Conservation (phyloP, 805 yeast species). For the Spathaspora arborariae region DNA sequence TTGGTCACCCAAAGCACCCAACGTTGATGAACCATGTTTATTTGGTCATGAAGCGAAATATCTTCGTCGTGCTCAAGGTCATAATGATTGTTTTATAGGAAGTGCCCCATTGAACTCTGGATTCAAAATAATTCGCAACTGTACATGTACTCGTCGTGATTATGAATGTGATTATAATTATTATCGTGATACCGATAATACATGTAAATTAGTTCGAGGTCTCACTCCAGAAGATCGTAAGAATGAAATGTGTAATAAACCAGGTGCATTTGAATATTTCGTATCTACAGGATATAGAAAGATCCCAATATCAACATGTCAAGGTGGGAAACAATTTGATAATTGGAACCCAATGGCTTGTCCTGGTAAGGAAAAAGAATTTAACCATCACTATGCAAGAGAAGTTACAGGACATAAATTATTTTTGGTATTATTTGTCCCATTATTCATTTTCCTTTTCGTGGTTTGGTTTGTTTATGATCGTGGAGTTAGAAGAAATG, state of each 20-base stretch:
- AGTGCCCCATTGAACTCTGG: constrained; percentile 57
- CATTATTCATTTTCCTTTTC: constrained; percentile 50
- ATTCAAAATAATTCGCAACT: constrained; percentile 54
- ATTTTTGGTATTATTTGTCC: constrained; percentile 52
- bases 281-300: constrained; percentile 91
- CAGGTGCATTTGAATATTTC: constrained; percentile 63
- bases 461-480: constrained; percentile 71
- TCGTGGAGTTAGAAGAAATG: constrained; percentile 74
- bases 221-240: constrained; percentile 59
- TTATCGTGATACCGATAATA: constrained; percentile 66
- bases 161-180: constrained; percentile 93
- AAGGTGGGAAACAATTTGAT: constrained; percentile 73
- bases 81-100: constrained; percentile 66
- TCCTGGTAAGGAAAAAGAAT: constrained; percentile 80
- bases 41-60: constrained; percentile 42
- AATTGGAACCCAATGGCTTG: constrained; percentile 66
- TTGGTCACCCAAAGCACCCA: constrained; percentile 41
- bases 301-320: constrained; percentile 81
- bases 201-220: constrained; percentile 82
- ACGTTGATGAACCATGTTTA: constrained; percentile 23
- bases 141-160: constrained; percentile 82
- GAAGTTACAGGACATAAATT: constrained; percentile 55
- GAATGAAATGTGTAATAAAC: constrained; percentile 54
- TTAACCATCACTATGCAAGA: constrained; percentile 46
- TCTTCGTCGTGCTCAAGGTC: constrained; percentile 41